These are phyloP conservation scores for Dipodascopsis tothii DNA, from an alignment of 805 yeast species.

Conservation along the genomic window DNA sequence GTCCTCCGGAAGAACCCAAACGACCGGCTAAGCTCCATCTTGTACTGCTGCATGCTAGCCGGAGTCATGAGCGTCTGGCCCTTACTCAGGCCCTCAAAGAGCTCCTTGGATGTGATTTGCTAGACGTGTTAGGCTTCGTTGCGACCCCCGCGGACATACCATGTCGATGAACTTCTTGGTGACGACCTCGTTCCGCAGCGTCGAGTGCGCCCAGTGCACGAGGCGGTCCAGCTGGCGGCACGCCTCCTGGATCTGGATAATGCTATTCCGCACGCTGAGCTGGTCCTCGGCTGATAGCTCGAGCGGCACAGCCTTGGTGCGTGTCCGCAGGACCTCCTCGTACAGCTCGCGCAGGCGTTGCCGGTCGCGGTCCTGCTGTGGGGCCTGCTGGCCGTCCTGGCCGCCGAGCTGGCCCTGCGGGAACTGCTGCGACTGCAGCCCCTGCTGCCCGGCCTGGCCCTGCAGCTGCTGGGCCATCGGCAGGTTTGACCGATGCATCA, in stretches of 20 bases:
- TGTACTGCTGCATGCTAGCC: slow-evolving; percentile 10
- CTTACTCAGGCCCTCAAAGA: slow-evolving; percentile 12
- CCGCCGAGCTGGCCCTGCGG: slow-evolving; percentile 1
- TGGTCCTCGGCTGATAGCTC: slow-evolving; percentile 13
- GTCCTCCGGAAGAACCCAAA: slow-evolving; percentile 13
- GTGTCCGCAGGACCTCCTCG: slow-evolving; percentile 10
- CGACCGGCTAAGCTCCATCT: slow-evolving; percentile 12
- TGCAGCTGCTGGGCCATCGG: slow-evolving; percentile 1
- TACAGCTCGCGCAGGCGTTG: slow-evolving; percentile 9
- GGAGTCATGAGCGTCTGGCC: slow-evolving; percentile 7
- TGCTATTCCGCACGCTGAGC: slow-evolving; percentile 5
- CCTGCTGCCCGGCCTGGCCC: slow-evolving; percentile 4
- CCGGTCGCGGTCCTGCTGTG: slow-evolving; percentile 15
- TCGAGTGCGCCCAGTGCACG: slow-evolving; percentile 11
- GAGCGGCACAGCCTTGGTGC: slow-evolving; percentile 7
- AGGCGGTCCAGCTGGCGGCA: slow-evolving; percentile 15
- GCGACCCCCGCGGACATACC: slow-evolving; percentile 5
- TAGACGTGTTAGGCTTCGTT: background rate
- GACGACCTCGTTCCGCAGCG: slow-evolving; percentile 14
- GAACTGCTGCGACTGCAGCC: slow-evolving; percentile 1
- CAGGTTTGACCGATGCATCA: slow-evolving; percentile 1
- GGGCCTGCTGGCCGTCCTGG: slow-evolving; percentile 2
- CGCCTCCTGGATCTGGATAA: slow-evolving; percentile 15
- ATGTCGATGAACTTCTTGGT: slow-evolving; percentile 12
- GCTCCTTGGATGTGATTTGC: slow-evolving; percentile 20